Evolutionary conservation across 345 rosid species (phyloP).

Genomic region (Populus tremula): DNA sequence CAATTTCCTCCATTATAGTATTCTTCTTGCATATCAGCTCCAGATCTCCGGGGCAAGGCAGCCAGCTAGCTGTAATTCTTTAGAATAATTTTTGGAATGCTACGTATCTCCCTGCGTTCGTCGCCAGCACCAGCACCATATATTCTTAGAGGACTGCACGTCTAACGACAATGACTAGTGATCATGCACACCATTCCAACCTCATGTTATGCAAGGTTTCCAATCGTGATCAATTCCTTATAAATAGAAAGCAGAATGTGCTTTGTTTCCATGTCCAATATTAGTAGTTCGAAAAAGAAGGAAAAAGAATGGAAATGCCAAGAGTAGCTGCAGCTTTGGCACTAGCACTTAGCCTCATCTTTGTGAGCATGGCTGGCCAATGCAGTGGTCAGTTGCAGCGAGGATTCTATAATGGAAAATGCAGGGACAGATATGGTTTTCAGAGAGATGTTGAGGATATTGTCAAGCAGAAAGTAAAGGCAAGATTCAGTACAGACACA

Average conservation of each 20-base stretch:
- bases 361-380: conserved; percentile 30
- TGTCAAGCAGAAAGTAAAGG: conserved; percentile 22
- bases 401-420: conserved; percentile 35
- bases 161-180: neutral
- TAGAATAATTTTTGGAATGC: no score
- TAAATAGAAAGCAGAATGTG: neutral
- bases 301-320: conserved; percentile 12
- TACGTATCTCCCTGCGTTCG: no score
- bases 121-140: no score
- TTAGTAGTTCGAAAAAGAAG: neutral
- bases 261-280: neutral
- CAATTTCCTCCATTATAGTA: no score
- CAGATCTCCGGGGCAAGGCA: no score
- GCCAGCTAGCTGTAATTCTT: no score
- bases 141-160: conserved; percentile 10
- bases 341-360: conserved; percentile 22
- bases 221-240: neutral
- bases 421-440: conserved; percentile 3
- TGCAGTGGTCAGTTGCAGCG: conserved; percentile 32
- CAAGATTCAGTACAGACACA: neutral
- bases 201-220: neutral
- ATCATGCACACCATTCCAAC: conserved; percentile 16
- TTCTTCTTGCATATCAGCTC: no score
- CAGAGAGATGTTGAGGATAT: conserved; percentile 32
- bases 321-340: conserved; percentile 23